Base-by-base conservation (phyloP, 106 monocot species). In the Dioscorea dumetorum region DNA sequence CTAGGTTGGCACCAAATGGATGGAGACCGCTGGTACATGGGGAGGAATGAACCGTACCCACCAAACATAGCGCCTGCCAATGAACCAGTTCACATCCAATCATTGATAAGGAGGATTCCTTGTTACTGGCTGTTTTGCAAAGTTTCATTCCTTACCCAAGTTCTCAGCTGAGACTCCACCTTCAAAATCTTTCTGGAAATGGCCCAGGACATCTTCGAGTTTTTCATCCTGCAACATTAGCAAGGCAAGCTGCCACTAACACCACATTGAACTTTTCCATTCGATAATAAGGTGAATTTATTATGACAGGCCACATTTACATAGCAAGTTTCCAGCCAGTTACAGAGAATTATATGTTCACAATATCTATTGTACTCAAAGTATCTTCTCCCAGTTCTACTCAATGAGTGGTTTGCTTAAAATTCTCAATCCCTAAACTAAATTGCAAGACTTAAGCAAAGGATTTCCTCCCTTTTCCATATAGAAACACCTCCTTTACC, bases 21-120 rank as follows among this genome's bases (percentile, higher is more conserved):
- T 72, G 90, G 88, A 71, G 88, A 91, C 14, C 85, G 78, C 72
- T 81, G 83, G 62, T 95, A 76, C 12, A 80, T 33, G 60, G 95
- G 95, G 49, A 95, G 82, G 65, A 95, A 95, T 18, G 95, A 91
- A 72, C 95, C 95, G 74, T 95, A 95, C 35, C 78, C 82, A 57
- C 95, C 91, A 84, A 86, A 88, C 71, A 84, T 95, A 50, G 91
- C 77, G 52, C 91, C 95, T 95, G 75, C 49, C 18, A 68, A 77
- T 69, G 12, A 83, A 69, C 8, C 10, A 41, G 41, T 71, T 64
- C 53, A 54, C 71, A 75, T 41, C 28, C 23, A 23, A 68, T 57
- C 67, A 68, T 67, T 22, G 53, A 64, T 21, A 10, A 33, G 24
- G 18, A 8, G 64, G 4, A 50, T 33, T 50, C 13, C 49, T 50